These are phyloP conservation scores for Porcisia hertigi DNA, from an alignment of 208 protist genomes.

Conservation along the genomic window DNA sequence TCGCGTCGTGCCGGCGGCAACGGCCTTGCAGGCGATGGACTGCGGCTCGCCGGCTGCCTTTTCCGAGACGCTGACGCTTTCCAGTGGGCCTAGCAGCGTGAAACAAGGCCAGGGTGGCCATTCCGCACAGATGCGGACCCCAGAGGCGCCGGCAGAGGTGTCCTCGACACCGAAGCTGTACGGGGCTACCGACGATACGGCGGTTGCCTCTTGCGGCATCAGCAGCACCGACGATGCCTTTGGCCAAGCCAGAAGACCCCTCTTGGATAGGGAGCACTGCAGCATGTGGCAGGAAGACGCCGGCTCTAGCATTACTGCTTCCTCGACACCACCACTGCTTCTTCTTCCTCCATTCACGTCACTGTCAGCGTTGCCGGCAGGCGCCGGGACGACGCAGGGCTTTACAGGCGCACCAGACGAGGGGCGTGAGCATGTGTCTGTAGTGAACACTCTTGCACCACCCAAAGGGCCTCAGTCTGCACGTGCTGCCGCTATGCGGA, in stretches of 20 bases:
- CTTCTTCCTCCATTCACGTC: background rate
- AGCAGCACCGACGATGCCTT: background rate
- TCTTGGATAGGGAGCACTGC: background rate
- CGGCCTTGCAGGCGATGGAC: constrained; percentile 2
- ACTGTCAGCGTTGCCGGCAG: background rate
- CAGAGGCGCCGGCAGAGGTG: background rate
- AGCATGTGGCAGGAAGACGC: background rate
- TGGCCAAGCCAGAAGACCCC: background rate
- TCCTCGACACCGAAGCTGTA: background rate
- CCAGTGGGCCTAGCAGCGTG: background rate
- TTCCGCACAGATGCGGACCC: background rate
- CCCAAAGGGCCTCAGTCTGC: background rate
- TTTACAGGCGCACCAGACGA: background rate
- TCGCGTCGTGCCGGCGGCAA: constrained; percentile 6
- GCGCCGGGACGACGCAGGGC: background rate
- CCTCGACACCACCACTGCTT: background rate
- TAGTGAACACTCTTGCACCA: background rate
- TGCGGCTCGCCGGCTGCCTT: background rate
- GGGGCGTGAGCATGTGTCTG: background rate
- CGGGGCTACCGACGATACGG: background rate
- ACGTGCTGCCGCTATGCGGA: background rate
- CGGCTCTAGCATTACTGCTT: background rate
- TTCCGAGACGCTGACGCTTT: background rate
- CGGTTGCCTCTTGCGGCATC: background rate
- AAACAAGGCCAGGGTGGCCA: background rate